Evolutionary conservation across 106 monocot genomes (phyloP), one percentile per base, ranked within the genome.

Genomic region (Iris macrosiphon): DNA sequence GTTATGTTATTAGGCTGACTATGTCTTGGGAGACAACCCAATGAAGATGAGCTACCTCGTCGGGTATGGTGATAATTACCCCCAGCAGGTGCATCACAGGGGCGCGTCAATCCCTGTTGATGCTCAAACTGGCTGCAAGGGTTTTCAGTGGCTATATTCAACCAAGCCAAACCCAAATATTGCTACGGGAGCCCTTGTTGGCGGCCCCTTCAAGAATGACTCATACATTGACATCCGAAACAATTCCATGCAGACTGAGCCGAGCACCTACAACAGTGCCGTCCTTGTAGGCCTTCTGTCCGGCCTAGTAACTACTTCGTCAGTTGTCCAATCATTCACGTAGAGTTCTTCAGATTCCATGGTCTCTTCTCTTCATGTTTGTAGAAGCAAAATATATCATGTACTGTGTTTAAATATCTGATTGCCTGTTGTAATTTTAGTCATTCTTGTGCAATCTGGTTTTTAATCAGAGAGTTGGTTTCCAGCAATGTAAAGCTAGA

Each of bases 11-110:
- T 53, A 89, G 95, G 85, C 64, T 38, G 77, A 96, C 68, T 96
- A 96, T 40, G 44, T 96, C 3, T 43, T 96, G 45, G 95, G 95
- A 9, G 45, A 76, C 51, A 96, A 96, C 49, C 95, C 89, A 22
- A 76, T 85, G 82, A 76, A 79, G 65, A 28, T 96, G 53, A 89
- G 89, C 63, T 96, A 96, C 64, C 76, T 96, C 5, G 77, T 96
- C 4, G 95, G 95, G 2, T 96, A 86, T 44, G 85, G 89, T 2
- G 69, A 66, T 34, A 72, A 59, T 54, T 96, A 79, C 68, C 95
- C 95, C 4, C 59, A 77, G 48, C 76, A 86, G 34, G 82, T 96
- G 52, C 95, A 96, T 67, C 95, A 96, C 68, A 57, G 95, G 35
- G 95, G 89, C 13, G 89, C 95, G 30, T 96, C 95, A 21, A 96